Conservation (phyloP, 352 stramenopile species). For the Pythium aphanidermatum region DNA sequence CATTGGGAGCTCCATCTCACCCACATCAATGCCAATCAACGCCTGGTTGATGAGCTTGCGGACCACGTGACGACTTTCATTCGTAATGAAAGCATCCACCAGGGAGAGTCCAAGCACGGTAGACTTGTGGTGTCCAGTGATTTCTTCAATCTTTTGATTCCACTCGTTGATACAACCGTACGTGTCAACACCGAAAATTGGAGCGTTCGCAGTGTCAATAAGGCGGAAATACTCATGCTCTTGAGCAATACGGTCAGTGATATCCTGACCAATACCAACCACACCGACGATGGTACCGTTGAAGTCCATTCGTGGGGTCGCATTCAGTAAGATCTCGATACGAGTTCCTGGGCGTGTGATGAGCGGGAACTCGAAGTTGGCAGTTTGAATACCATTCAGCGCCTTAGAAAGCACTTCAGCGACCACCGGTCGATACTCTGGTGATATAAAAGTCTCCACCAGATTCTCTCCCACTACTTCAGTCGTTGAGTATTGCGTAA, state of each 20-base stretch:
- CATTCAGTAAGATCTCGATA: conserved; percentile 75
- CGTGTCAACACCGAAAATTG: conserved; percentile 83
- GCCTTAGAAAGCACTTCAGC: conserved; percentile 69
- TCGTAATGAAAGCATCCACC: conserved; percentile 75
- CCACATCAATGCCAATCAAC: conserved; percentile 79
- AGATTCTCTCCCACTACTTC: conserved; percentile 85
- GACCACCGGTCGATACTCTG: conserved; percentile 60
- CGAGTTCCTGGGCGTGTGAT: conserved; percentile 55
- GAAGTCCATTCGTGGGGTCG: conserved; percentile 57
- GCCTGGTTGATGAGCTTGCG: conserved; percentile 73
- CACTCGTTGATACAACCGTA: conserved; percentile 80
- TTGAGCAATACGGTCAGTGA: conserved; percentile 65
- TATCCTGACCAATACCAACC: conserved; percentile 82
- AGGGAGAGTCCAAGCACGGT: conserved; percentile 62
- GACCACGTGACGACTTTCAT: conserved; percentile 60
- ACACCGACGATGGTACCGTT: conserved; percentile 81
- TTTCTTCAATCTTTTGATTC: conserved; percentile 86
- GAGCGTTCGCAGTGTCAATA: conserved; percentile 75
- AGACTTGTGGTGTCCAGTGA: conserved; percentile 74
- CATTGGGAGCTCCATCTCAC: conserved; percentile 87
- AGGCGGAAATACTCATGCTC: conserved; percentile 69
- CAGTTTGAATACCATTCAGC: conserved; percentile 64
- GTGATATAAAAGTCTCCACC: conserved; percentile 81
- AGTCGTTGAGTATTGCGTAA: conserved; percentile 83
- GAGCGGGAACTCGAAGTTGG: conserved; percentile 88